Evolutionary conservation across 805 yeast genomes (phyloP).

Genomic region (Lachancea mirantina): DNA sequence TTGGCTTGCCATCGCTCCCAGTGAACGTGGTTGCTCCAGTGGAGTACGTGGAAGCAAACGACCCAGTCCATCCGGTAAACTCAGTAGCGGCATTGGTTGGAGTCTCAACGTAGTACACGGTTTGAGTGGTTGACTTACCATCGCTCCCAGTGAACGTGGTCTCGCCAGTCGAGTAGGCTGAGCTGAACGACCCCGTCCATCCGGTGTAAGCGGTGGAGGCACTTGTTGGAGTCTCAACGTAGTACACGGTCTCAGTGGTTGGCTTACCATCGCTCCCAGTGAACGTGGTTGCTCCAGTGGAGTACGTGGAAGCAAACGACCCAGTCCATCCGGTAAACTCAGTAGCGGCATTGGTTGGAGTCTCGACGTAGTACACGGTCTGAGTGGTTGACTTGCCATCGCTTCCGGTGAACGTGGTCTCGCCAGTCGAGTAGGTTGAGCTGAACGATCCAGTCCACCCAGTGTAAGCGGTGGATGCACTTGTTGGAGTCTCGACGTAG

Average conservation of each 20-base stretch:
- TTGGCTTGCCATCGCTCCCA: slow-evolving; percentile 4
- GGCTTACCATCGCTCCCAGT: slow-evolving; percentile 10
- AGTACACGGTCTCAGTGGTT: slow-evolving; percentile 10
- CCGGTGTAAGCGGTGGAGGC: slow-evolving; percentile 6
- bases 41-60: slow-evolving; percentile 8
- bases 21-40: slow-evolving; percentile 4
- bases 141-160: slow-evolving; percentile 10
- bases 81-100: slow-evolving; percentile 4
- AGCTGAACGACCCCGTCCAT: slow-evolving; percentile 1
- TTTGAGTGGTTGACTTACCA: slow-evolving; percentile 10
- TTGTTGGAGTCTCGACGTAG: slow-evolving; percentile 11
- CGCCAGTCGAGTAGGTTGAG: slow-evolving; percentile 8
- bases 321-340: slow-evolving; percentile 15
- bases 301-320: slow-evolving; percentile 9
- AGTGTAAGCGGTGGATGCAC: slow-evolving; percentile 1
- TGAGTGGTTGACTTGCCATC: slow-evolving; percentile 10
- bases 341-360: slow-evolving; percentile 7
- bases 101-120: slow-evolving; percentile 12
- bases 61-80: slow-evolving; percentile 7
- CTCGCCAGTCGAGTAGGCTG: slow-evolving; percentile 2
- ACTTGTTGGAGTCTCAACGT: slow-evolving; percentile 11
- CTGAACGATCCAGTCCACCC: slow-evolving; percentile 7
- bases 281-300: slow-evolving; percentile 8
- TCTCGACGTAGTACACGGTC: slow-evolving; percentile 13
- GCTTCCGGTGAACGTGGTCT: slow-evolving; percentile 9